A percentile compares a stretch with the other conserved stretches of the same genome.
Conservation (phyloP, 2,329 filamentous ascomycete species). For the Gaeumannomyces sp. region DNA sequence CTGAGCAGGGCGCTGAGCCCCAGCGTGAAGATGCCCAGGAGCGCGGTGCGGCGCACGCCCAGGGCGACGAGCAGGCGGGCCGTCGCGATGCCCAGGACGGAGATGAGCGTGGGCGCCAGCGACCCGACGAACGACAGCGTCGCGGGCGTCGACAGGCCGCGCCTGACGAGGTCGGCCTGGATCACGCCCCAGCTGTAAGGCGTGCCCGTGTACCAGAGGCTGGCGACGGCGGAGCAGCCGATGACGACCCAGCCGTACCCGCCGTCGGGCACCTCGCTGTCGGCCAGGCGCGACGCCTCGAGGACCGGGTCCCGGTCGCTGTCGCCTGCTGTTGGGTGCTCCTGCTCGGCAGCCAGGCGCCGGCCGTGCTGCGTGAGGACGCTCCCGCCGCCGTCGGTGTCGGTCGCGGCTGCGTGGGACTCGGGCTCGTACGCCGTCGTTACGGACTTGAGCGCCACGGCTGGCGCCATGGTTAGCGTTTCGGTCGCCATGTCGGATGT, state of each 20-base stretch:
- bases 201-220: conserved; percentile 52
- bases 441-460: not conserved
- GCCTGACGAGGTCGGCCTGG: conserved; percentile 48
- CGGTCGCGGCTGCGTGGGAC: conserved; percentile 8
- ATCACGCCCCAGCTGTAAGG: conserved; percentile 56
- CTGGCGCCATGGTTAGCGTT: conserved; percentile 1
- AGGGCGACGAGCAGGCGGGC: conserved; percentile 43
- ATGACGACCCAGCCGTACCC: conserved; percentile 54
- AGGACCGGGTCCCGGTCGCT: conserved; percentile 12
- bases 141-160: conserved; percentile 39
- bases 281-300: conserved; percentile 12
- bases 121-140: conserved; percentile 55
- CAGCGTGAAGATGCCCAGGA: conserved; percentile 45
- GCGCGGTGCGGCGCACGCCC: conserved; percentile 38
- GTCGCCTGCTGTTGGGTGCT: conserved; percentile 1
- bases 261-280: conserved; percentile 38
- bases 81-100: conserved; percentile 45
- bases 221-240: conserved; percentile 39
- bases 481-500: not conserved
- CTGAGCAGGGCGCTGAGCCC: conserved; percentile 42
- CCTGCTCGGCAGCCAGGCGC: conserved; percentile 12
- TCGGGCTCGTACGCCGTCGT: not conserved
- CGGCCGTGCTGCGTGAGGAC: not conserved
- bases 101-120: conserved; percentile 42
- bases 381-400: conserved; percentile 13